Base-by-base conservation (phyloP, 208 protist species). In the Lotmaria passim region DNA sequence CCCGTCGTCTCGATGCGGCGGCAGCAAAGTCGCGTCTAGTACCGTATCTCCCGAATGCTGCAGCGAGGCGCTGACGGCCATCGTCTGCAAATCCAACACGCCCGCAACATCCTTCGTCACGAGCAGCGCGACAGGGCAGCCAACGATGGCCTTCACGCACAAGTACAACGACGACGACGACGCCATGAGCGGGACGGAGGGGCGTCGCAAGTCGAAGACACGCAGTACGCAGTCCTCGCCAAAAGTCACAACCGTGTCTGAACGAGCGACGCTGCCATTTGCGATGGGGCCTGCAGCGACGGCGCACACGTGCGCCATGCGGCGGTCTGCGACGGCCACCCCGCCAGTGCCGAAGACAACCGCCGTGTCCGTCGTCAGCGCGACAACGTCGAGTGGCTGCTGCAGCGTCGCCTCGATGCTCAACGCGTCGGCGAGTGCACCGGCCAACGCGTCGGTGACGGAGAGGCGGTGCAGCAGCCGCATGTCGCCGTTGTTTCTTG, bases 21-120 rank as follows among this genome's bases (percentile, higher is more conserved):
- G 50, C 24, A 87, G 23, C 21, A n/a, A n/a, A n/a, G 55, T 47
- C 0, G 82, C 82, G 39, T 87, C 82, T 33, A 87, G 70, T 23
- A 87, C 71, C 8, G 41, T 46, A 23, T 75, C 82, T 6, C 81
- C 82, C 17, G 69, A 65, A 43, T 67, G 66, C 44, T 83, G 62
- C 46, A 80, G 57, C 1, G 82, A 70, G 23, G 67, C 76, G 11
- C 67, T 30, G 30, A 64, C 56, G 34, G 77, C 61, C 6, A 76
- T 15, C 14, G 73, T 53, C 15, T 60, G 55, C 41, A 81, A 43
- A 36, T 87, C 77, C 11, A 87, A 55, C 1, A 81, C 48, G 19
- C 69, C 82, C 3, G 74, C 68, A 28, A 66, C 33, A n/a, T 72
- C 63, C n/a, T 55, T 56, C 44, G 69, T 65, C 23, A 87, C 66